Base-by-base conservation (phyloP, 345 rosid genomes). In the Combretum micranthum region DNA sequence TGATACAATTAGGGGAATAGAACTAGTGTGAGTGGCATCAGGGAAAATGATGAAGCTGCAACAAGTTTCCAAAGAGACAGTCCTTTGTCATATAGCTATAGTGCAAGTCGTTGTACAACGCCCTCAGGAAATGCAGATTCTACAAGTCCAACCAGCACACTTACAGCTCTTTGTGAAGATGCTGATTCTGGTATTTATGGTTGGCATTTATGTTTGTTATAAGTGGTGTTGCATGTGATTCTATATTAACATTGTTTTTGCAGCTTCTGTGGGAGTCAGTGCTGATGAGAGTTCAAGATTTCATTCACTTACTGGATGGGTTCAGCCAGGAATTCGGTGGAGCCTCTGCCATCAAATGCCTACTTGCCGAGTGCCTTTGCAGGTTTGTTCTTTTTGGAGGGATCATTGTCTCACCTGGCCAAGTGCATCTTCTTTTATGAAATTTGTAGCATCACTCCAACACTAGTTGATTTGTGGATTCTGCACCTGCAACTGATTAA, bases 111-210 rank as follows among this genome's bases (percentile, higher is more conserved):
- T 15, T 66, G 59, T 64, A 69, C 72, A 47, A 73, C 68, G 43
- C 69, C 77, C 52, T 85, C 93, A 17, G 83, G 74, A 64, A 74
- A 72, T 75, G 75, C 84, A 13, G 90, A 85, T 72, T 87, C 91
- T 25, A 57, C 90, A 56, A 80, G 90, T 75, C 93, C 97, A 68
- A 84, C 87, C 48, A 85, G 88, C 69, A 74, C 84, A 48, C 70
- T 90, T 69, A 68, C 96, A 23, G 80, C 88, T 48, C 56, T 73
- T 55, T 83, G 78, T 72, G 96, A 88, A 85, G 95, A 90, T 71
- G 85, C 80, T 68, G 96, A 90, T 75, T 80, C 97, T 50, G 97
- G 97, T 90, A 75, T 22, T 5, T 64, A 64, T 51, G 60, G 20
- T 21, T 44, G 56, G 45, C 44, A 60, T 44, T 45, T 26, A 37